Conservation (phyloP, 2,329 filamentous ascomycete genomes). For the Diaporthe amygdali region DNA sequence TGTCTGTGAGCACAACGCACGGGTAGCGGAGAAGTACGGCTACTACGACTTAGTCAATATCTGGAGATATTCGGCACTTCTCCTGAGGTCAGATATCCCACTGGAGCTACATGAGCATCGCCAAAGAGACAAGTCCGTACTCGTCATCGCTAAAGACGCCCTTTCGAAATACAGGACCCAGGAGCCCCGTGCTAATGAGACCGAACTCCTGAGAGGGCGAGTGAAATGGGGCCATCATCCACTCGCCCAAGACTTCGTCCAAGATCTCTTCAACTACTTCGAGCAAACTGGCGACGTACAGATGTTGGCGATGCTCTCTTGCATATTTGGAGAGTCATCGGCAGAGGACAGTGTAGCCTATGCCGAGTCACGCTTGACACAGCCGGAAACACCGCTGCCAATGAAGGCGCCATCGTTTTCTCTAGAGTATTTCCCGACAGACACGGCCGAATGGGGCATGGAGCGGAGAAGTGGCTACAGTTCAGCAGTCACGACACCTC, state of each 20-base stretch:
- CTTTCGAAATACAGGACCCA: constrained; percentile 47
- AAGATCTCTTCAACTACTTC: constrained; percentile 67
- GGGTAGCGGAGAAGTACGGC: constrained; percentile 74
- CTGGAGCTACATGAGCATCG: constrained; percentile 66
- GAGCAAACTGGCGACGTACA: constrained; percentile 68
- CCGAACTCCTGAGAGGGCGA: constrained; percentile 53
- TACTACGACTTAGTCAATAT: constrained; percentile 76
- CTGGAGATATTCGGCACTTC: constrained; percentile 81
- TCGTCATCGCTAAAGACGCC: constrained; percentile 72
- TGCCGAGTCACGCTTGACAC: constrained; percentile 59
- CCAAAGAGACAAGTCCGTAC: constrained; percentile 61
- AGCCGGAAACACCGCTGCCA: constrained; percentile 66
- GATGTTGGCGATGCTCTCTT: constrained; percentile 75
- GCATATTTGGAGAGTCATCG: constrained; percentile 68
- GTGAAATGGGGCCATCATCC: constrained; percentile 74
- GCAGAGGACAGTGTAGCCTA: constrained; percentile 62
- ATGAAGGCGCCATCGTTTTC: constrained; percentile 72
- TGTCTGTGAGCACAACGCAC: constrained; percentile 84
- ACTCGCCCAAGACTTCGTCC: constrained; percentile 64
- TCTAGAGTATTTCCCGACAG: constrained; percentile 68
- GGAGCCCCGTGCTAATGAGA: constrained; percentile 19
- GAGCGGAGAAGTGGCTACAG: constrained; percentile 57
- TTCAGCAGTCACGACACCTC: constrained; percentile 62
- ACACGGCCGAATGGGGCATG: constrained; percentile 58
- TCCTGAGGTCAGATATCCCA: constrained; percentile 79